Percentiles rank a stretch among this genome's conserved stretches.
These are phyloP conservation scores for Porphyra umbilicalis DNA, from an alignment of 31 red algal species.

Conservation along the genomic window DNA sequence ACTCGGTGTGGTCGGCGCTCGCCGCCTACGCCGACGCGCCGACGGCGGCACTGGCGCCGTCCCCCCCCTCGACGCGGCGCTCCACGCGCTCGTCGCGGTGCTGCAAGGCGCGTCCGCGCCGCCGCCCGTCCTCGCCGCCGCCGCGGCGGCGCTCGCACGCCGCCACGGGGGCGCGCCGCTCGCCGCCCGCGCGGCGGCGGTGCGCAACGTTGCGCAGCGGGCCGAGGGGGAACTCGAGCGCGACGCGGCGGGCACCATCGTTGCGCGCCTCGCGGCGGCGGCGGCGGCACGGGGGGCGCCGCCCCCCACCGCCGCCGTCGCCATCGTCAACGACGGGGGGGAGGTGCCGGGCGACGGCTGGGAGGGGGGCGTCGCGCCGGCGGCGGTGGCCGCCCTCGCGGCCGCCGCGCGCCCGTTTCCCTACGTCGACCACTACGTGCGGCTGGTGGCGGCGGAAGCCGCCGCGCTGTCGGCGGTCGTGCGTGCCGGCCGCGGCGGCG, in stretches of 20 bases:
- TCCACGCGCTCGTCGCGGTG: background rate
- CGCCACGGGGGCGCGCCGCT: background rate
- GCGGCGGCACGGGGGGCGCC: no score
- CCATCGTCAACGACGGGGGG: background rate
- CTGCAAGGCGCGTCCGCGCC: background rate
- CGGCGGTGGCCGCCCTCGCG: conserved; percentile 10
- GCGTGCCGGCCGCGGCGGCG: background rate
- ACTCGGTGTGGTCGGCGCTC: background rate
- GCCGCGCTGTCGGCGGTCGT: conserved; percentile 1
- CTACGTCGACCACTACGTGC: conserved; percentile 43
- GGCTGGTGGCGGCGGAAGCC: conserved; percentile 31
- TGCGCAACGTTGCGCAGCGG: background rate
- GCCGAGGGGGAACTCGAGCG: background rate
- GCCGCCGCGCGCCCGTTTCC: conserved; percentile 22
- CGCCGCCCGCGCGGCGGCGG: background rate
- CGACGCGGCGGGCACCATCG: background rate
- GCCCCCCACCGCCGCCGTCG: background rate
- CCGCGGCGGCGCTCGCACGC: background rate
- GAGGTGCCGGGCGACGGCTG: background rate
- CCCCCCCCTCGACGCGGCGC: background rate
- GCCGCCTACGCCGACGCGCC: background rate
- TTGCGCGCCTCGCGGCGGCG: background rate
- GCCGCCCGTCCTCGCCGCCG: background rate
- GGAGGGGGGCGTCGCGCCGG: background rate
- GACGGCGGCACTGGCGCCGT: background rate